Percentiles rank a stretch among this genome's conserved stretches.
Evolutionary conservation across 257 asterid genomes (phyloP).

Genomic region (Solanum chiquidenum): DNA sequence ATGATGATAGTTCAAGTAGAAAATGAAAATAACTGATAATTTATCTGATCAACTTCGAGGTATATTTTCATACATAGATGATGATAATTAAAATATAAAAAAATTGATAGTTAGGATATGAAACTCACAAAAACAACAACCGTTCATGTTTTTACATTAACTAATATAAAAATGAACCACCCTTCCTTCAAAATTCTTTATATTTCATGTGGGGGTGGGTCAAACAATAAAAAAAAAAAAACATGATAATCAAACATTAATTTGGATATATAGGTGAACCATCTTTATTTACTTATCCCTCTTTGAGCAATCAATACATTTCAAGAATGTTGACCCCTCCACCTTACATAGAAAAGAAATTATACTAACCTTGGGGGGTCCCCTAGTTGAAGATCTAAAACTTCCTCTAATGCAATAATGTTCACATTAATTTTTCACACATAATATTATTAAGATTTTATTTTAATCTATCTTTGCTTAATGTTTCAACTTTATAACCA

Average conservation of each 20-base stretch:
- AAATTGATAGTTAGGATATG: background rate
- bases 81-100: background rate
- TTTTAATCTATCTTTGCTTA: background rate
- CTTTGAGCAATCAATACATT: background rate
- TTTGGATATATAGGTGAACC: background rate
- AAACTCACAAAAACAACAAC: background rate
- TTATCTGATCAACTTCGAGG: background rate
- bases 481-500: background rate
- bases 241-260: background rate
- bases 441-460: background rate
- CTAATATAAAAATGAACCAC: background rate
- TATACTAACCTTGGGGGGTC: background rate
- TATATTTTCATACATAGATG: background rate
- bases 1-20: background rate
- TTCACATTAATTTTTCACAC: background rate
- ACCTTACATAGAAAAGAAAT: background rate
- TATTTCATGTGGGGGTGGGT: background rate
- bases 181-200: background rate
- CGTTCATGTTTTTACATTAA: background rate
- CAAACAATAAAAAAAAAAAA: background rate
- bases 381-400: background rate
- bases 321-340: background rate
- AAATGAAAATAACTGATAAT: background rate
- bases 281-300: background rate
- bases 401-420: background rate